Evolutionary conservation across 1,284 basidiomycete species (phyloP).

Genomic region (Cryptococcus hybrid): DNA sequence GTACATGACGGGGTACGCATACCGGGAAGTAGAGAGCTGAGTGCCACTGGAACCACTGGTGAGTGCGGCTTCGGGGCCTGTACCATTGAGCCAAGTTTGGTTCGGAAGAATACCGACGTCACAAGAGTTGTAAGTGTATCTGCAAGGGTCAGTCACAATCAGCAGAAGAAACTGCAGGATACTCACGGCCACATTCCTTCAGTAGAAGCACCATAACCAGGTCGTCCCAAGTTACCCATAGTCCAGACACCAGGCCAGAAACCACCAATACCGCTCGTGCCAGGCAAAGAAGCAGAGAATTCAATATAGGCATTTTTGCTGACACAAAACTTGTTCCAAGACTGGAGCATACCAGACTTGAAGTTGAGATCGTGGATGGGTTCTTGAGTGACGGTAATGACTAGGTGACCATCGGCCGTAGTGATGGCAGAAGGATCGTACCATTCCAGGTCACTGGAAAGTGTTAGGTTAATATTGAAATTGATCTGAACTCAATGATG

Average conservation of each 20-base stretch:
- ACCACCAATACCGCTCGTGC: slow-evolving; percentile 43
- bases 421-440: slow-evolving; percentile 76
- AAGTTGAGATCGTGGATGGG: slow-evolving; percentile 72
- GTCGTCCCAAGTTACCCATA: slow-evolving; percentile 52
- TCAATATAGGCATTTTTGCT: slow-evolving; percentile 44
- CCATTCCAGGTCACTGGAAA: slow-evolving; percentile 46
- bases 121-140: slow-evolving; percentile 48
- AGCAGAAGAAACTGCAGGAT: too few relatives aligned
- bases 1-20: slow-evolving; percentile 49
- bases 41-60: slow-evolving; percentile 37
- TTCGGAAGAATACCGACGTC: slow-evolving; percentile 45
- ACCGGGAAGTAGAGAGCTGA: slow-evolving; percentile 43
- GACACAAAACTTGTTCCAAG: slow-evolving; percentile 55
- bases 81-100: slow-evolving; percentile 49
- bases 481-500: not conserved
- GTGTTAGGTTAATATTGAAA: not conserved
- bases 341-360: slow-evolving; percentile 57
- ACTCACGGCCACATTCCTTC: slow-evolving; percentile 59
- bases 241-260: slow-evolving; percentile 57
- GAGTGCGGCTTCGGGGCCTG: slow-evolving; percentile 45
- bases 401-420: slow-evolving; percentile 75
- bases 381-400: slow-evolving; percentile 71
- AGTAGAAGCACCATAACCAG: slow-evolving; percentile 61
- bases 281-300: slow-evolving; percentile 42
- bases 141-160: not conserved